These are phyloP conservation scores for Wallemia mellicola DNA, from an alignment of 1,284 basidiomycete species.

Conservation along the genomic window DNA sequence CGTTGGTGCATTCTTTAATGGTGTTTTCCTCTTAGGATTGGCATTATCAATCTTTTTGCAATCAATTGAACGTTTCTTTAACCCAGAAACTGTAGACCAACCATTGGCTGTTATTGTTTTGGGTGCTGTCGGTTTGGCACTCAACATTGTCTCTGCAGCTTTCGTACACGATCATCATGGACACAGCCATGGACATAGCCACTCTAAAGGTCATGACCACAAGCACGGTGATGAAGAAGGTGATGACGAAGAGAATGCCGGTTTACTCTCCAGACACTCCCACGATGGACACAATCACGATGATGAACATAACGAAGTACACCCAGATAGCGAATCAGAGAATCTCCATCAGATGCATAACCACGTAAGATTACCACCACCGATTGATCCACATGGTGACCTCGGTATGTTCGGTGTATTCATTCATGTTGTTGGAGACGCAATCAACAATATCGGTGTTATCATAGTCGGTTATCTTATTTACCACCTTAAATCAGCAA, in stretches of 20 bases:
- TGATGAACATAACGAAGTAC: neutral
- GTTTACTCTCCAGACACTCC: neutral
- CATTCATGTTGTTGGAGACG: neutral
- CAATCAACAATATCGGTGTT: neutral
- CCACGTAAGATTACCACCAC: neutral
- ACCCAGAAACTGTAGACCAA: neutral
- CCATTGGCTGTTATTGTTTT: neutral
- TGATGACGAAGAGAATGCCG: neutral
- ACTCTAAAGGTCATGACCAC: neutral
- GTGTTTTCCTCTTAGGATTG: neutral
- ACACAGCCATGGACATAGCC: neutral
- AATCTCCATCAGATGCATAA: neutral
- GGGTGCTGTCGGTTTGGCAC: neutral
- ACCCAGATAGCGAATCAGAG: neutral
- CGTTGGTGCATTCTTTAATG: slow-evolving; percentile 1
- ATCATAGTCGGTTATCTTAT: neutral
- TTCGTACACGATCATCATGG: neutral
- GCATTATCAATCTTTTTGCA: neutral
- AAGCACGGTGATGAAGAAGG: neutral
- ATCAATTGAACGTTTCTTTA: neutral
- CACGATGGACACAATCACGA: neutral
- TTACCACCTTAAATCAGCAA: neutral
- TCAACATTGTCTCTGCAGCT: neutral
- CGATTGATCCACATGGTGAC: neutral
- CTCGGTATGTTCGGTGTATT: neutral